Evolutionary conservation across 768 basidiomycete genomes (phyloP), one percentile per base, ranked within the genome.

Genomic region (Lactarius tabidus): DNA sequence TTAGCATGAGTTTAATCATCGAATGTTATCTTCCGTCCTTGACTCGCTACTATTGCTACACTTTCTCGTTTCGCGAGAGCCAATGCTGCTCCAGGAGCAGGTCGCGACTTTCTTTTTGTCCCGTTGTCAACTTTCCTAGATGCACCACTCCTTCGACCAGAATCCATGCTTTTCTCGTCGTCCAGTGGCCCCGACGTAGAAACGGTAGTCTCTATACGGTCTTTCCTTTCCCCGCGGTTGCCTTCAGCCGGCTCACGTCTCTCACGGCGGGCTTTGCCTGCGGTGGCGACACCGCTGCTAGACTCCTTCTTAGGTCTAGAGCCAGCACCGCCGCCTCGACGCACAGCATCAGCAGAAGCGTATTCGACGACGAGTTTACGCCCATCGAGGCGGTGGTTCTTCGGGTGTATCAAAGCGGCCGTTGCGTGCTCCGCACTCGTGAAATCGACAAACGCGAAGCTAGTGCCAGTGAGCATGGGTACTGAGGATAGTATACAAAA

Each of bases 381-480:
- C 9, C 93, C 93, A 74, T 92, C 83, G 58, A 96, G 80, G 52
- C 81, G 83, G 75, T 94, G 91, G 74, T 97, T 97, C 72, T 87
- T 85, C 59, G 87, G 83, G 71, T 97, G 92, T 69, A 88, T 82
- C 52, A 99, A 84, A 1, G 86, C 90, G 14, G 84, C 79, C 0
- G 93, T 97, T 14, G 96, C 94, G 64, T 89, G 82, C 64, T 91
- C 88, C 2, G 81, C 81, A 26, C 82, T 84, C 57, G 84, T 82
- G 74, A 98, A 99, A 75, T 99, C 97, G 61, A 96, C 83, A 73
- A 98, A 98, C 0, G 91, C 94, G 78, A 93, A 98, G 18, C 96
- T 98, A 7, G 36, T 41, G 55, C 48, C 33, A 36, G 38, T 55
- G 36, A 31, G 38, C 57, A 31, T 58, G 57, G n/a, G 60, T 10